A percentile compares a stretch with the other conserved stretches of the same genome.
Evolutionary conservation across 2,329 filamentous ascomycete genomes (phyloP).

Genomic region (Botrytis aclada): DNA sequence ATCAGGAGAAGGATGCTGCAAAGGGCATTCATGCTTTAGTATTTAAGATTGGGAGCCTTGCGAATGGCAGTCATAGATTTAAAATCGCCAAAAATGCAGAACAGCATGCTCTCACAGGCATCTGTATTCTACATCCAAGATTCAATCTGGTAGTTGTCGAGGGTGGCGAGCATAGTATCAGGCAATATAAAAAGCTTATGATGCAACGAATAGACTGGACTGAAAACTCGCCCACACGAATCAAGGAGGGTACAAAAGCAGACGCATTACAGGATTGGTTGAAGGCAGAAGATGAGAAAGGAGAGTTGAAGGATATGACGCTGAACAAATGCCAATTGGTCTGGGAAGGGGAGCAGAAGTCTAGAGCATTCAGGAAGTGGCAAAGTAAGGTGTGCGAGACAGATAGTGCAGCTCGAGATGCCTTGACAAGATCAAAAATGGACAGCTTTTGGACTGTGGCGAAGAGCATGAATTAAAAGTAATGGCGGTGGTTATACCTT

Average conservation of each 20-base stretch:
- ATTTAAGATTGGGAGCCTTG: constrained; percentile 85
- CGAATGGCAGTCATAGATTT: constrained; percentile 89
- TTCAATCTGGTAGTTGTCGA: constrained; percentile 90
- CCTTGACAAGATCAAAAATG: constrained; percentile 77
- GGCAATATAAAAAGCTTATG: constrained; percentile 89
- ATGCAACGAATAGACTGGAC: constrained; percentile 92
- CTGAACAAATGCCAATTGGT: constrained; percentile 78
- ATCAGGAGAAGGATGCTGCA: constrained; percentile 84
- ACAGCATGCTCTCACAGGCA: constrained; percentile 78
- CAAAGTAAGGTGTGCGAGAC: constrained; percentile 88
- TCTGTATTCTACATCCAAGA: constrained; percentile 87
- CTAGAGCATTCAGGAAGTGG: constrained; percentile 81
- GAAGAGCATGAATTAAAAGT: constrained; percentile 52
- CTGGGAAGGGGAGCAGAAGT: constrained; percentile 87
- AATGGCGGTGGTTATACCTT: not conserved
- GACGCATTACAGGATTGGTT: constrained; percentile 71
- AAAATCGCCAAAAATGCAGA: constrained; percentile 92
- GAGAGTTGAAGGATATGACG: constrained; percentile 76
- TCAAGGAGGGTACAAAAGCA: constrained; percentile 59
- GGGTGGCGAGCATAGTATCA: constrained; percentile 79
- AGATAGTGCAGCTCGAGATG: constrained; percentile 81
- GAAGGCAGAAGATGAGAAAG: constrained; percentile 72
- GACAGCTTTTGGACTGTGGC: constrained; percentile 94
- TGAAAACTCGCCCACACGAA: constrained; percentile 72
- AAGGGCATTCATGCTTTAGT: constrained; percentile 84